Evolutionary conservation across 106 monocot genomes (phyloP), one percentile per base, ranked within the genome.

Genomic region (Dendrobium huoshanense): DNA sequence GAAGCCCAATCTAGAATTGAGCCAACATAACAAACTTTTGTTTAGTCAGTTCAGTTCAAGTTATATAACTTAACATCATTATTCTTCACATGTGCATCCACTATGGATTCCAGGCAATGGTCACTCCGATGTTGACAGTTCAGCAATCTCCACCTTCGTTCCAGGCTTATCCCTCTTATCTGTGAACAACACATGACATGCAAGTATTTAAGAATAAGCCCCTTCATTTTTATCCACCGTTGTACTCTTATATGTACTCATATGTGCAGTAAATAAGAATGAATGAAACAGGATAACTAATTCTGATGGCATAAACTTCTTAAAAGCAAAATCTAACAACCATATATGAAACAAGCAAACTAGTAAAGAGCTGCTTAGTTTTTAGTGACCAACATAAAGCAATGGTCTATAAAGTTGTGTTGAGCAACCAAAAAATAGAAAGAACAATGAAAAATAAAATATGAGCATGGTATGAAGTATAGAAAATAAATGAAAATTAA

Each of bases 151-250:
- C 27, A 27, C 27, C 27, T 27, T 27, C 27, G 27, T 27, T 27
- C 27, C 27, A 27, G 27, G 27, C 27, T 78, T 79, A 2, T 86
- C 88, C 31, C 29, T 84, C 92, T 89, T 92, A 77, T 86, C 92
- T 92, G 84, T 33, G 2, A 49, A 49, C 13, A 74, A 74, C 0
- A 27, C 20, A 43, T 43, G 19, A 43, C 15, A 74, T 43, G 74
- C 40, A 18, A 18, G 5, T 10, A 43, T 27, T 5, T 74, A 74
- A 41, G 43, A 43, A 42, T 19, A 74, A 74, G 7, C 43, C 43
- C 16, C 11, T 20, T 74, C 4, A 15, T 19, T 43, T 74, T 20
- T 74, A 15, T 4, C 74, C 43, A 33, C 9, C 2, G 31, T 4
- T 8, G 22, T 72, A 11, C 16, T 0, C 22, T 64, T 27, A 5